Evolutionary conservation across 225 moss, liverwort and hornwort species (phyloP).

Genomic region (Straminergon stramineum): DNA sequence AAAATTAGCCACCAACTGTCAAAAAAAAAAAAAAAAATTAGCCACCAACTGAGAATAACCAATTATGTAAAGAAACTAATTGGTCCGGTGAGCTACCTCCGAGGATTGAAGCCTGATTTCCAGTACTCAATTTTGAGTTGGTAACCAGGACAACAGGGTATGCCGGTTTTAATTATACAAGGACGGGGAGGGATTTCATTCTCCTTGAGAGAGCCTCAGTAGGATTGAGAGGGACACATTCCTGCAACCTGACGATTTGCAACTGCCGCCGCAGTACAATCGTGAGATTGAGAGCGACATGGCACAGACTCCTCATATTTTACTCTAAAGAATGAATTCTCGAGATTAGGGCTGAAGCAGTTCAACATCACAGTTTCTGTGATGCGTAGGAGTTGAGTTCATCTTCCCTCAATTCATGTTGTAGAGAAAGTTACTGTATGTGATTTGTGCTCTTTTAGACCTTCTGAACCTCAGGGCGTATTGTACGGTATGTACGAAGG

Average conservation of each 20-base stretch:
- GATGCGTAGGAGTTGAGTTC: not conserved
- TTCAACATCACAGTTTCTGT: not conserved
- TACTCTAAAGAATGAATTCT: not conserved
- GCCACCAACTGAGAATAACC: not conserved
- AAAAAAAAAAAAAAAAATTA: too few species aligned
- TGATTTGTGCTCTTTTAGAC: not conserved
- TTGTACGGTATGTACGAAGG: not conserved
- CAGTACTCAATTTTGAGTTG: not conserved
- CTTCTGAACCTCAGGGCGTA: not conserved
- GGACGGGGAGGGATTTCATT: not conserved
- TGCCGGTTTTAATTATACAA: not conserved
- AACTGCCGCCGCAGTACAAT: not conserved
- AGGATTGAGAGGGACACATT: not conserved
- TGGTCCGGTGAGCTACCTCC: not conserved
- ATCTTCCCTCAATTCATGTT: not conserved
- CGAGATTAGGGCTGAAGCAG: not conserved
- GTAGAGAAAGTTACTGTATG: not conserved
- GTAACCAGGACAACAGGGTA: not conserved
- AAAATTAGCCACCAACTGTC: not conserved
- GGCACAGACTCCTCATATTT: not conserved
- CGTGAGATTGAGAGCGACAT: not conserved
- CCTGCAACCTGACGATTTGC: not conserved
- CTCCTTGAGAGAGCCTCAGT: not conserved
- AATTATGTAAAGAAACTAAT: constrained; percentile 4
- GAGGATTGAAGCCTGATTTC: not conserved